Base-by-base conservation (phyloP, 108 stramenopile genomes). In the Nannochloropsis granulata region DNA sequence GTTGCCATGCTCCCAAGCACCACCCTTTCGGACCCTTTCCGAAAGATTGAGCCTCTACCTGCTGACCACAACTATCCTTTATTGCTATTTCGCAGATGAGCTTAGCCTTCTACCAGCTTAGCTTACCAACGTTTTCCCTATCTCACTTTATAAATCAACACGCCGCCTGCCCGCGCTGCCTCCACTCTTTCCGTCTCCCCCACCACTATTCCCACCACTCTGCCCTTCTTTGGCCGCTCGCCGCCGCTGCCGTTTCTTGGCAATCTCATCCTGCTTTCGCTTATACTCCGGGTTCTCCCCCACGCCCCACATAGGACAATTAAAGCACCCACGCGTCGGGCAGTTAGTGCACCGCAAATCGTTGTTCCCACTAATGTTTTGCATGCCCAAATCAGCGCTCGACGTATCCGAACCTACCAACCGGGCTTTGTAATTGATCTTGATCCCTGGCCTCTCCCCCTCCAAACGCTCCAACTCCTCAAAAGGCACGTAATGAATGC, bases 251-350 rank as follows among this genome's bases (percentile, higher is more conserved):
- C 56, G 16, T n/a, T 71, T 71, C 79, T 24, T n/a, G 13, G 79
- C 79, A 24, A 80, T 80, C 24, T 80, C 23, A 24, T 24, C 13
- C 24, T 25, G 79, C 82, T 83, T 91, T 90, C 90, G 86, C 83
- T 87, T 93, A 85, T 93, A 96, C 43, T 94, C 93, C 13, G 95
- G 95, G 86, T 95, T 95, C 85, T 93, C 89, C 0, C 95, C 95
- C 14, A 97, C 94, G 13, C 95, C 93, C 85, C 91, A 97, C 96
- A 97, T 94, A 34, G 94, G 94, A 86, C 94, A 95, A 25, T 93
- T 90, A 45, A 82, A 83, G 78, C 94, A 95, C 19, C 94, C 93
- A 12, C 87, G 83, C 24, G 89, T 85, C 23, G 94, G 93, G 88
- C 95, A 95, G 86, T 95, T 95, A 80, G 86, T 90, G 87, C 95